A percentile compares a stretch with the other conserved stretches of the same genome.
phyloP scores from a whole-genome alignment of 129 eudicot genomes.

The Sambucus nigra region DNA sequence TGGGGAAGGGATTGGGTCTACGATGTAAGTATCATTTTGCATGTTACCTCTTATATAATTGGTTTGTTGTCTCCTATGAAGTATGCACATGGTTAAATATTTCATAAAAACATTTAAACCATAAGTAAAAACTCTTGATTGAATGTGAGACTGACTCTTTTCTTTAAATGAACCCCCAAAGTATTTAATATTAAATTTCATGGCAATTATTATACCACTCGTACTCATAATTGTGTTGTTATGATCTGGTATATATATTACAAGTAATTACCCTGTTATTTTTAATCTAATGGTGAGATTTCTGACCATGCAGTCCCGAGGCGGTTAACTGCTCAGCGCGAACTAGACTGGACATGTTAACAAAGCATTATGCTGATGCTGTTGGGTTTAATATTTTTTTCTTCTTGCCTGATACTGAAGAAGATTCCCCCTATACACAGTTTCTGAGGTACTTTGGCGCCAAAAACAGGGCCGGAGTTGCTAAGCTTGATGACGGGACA shows the following conservation, averaged over 20 bases:
- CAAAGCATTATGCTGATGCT: slow-evolving; percentile 75
- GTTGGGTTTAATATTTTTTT: slow-evolving; percentile 60
- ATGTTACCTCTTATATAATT: not conserved
- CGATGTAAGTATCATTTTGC: slow-evolving; percentile 48
- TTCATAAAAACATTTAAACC: too few species aligned
- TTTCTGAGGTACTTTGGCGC: slow-evolving; percentile 70
- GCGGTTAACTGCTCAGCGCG: slow-evolving; percentile 80
- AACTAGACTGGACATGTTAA: slow-evolving; percentile 85
- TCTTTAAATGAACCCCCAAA: not conserved
- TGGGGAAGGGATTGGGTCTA: slow-evolving; percentile 51
- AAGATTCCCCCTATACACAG: slow-evolving; percentile 87
- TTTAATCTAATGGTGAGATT: not conserved
- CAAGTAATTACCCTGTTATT: too few species aligned
- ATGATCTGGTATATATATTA: too few species aligned
- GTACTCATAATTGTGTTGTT: too few species aligned
- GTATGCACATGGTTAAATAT: not conserved
- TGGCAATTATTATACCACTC: too few species aligned
- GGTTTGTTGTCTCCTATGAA: not conserved
- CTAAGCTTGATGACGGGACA: slow-evolving; percentile 88
- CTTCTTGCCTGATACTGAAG: slow-evolving; percentile 88
- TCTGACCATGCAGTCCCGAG: slow-evolving; percentile 58
- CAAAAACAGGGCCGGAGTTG: slow-evolving; percentile 84
- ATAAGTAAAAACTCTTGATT: too few species aligned
- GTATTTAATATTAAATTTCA: not conserved
- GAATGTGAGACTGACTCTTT: too few species aligned